These are phyloP conservation scores for Capsella bursapastoris DNA, from an alignment of 345 rosid genomes.

Conservation along the genomic window DNA sequence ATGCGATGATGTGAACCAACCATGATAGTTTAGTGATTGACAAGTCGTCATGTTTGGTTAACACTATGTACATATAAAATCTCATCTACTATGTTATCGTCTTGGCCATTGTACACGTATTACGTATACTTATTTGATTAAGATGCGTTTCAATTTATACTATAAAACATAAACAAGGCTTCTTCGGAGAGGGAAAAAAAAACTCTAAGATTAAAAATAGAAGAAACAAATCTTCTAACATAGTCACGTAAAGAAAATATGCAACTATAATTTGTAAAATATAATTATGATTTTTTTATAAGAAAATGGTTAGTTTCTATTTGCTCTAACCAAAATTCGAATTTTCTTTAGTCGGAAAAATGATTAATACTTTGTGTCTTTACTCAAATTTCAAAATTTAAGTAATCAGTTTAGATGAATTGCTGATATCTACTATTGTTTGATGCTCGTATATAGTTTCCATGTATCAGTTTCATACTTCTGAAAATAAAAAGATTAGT, in stretches of 20 bases:
- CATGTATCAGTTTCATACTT: not conserved
- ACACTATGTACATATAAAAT: not conserved
- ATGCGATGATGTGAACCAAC: not conserved
- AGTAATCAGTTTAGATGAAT: not conserved
- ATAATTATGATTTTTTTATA: not conserved
- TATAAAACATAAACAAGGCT: too few relatives aligned
- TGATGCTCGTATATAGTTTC: not conserved
- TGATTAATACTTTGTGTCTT: not conserved
- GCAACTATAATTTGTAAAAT: not conserved
- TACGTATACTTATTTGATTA: not conserved
- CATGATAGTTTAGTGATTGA: not conserved
- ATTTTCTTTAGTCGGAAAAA: not conserved
- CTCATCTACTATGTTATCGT: not conserved
- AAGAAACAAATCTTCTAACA: too few relatives aligned
- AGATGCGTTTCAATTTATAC: not conserved
- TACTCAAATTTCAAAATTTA: not conserved
- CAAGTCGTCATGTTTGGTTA: not conserved
- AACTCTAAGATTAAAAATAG: too few relatives aligned
- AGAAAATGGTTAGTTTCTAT: not conserved
- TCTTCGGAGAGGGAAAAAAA: too few relatives aligned
- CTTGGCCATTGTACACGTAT: not conserved
- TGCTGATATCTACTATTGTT: not conserved
- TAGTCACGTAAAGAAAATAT: not conserved
- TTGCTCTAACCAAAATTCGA: not conserved
- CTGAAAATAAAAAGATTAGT: not conserved